A percentile compares a stretch with the other conserved stretches of the same genome.
These are phyloP conservation scores for Gastrolobium villosum DNA, from an alignment of 306 rosid species.

Conservation along the genomic window DNA sequence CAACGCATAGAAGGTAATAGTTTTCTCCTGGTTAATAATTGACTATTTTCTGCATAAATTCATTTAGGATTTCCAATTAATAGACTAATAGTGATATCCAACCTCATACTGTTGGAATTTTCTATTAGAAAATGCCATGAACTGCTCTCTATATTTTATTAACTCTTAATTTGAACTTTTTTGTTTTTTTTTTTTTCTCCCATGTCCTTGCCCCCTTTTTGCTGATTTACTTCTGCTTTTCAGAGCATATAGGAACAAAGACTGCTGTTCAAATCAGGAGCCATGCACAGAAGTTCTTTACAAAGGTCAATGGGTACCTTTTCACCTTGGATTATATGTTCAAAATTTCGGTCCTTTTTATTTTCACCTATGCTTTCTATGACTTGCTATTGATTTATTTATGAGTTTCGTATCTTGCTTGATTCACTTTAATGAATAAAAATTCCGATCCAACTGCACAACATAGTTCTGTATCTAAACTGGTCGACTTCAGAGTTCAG, in stretches of 20 bases:
- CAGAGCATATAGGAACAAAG: conserved; percentile 99
- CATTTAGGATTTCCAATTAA: conserved; percentile 13
- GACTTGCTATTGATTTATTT: conserved; percentile 29
- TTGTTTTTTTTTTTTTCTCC: not conserved
- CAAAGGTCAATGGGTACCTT: conserved; percentile 86
- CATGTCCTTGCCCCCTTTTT: conserved; percentile 27
- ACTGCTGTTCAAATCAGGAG: conserved; percentile 99
- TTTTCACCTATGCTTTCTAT: conserved; percentile 37
- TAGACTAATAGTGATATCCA: not conserved
- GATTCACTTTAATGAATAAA: conserved; percentile 35
- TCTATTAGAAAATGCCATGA: conserved; percentile 38
- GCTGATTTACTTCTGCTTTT: conserved; percentile 52
- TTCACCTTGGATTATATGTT: conserved; percentile 51
- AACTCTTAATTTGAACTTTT: conserved; percentile 46
- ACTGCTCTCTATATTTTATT: conserved; percentile 39
- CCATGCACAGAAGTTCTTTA: conserved; percentile 99
- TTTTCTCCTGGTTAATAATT: conserved; percentile 9
- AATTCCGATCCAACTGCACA: conserved; percentile 18
- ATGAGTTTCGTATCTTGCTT: conserved; percentile 12
- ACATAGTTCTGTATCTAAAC: conserved; percentile 5
- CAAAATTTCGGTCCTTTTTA: conserved; percentile 32
- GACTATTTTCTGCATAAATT: not conserved
- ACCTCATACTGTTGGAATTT: conserved; percentile 26
- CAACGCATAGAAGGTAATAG: conserved; percentile 93
- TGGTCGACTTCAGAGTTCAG: conserved; percentile 31